Evolutionary conservation across 1,139 yeast genomes (phyloP).

Genomic region (Wickerhamiella pararugosa): DNA sequence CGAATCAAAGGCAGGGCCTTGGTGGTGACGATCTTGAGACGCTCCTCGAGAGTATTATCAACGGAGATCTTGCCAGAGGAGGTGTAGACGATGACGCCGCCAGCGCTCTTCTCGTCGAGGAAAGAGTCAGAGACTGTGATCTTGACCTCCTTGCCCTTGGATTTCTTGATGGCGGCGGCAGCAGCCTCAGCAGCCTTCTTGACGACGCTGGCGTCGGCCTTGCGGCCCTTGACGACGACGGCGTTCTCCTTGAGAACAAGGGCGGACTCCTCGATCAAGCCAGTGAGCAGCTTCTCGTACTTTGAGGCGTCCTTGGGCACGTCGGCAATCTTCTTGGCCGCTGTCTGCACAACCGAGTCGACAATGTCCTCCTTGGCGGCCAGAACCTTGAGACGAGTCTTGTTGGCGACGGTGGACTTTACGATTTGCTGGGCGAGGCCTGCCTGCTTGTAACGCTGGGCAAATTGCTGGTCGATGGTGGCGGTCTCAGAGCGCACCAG

Average conservation of each 20-base stretch:
- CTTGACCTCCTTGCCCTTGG: conserved; percentile 22
- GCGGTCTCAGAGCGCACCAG: conserved; percentile 87
- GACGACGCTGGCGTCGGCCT: conserved; percentile 50
- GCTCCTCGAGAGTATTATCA: conserved; percentile 85
- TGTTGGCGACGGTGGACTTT: conserved; percentile 88
- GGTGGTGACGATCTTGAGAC: conserved; percentile 67
- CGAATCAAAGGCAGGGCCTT: conserved; percentile 88
- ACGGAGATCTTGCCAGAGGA: conserved; percentile 73
- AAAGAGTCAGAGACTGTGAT: conserved; percentile 39
- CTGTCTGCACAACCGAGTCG: conserved; percentile 55
- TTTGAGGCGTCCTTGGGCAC: conserved; percentile 37
- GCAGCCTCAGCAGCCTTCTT: conserved; percentile 51
- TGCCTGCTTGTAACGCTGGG: conserved; percentile 78
- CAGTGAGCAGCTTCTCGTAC: conserved; percentile 57
- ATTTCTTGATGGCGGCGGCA: conserved; percentile 44
- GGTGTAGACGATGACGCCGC: conserved; percentile 69
- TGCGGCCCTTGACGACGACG: conserved; percentile 51
- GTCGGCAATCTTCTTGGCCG: conserved; percentile 45
- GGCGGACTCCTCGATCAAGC: conserved; percentile 73
- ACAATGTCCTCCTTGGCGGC: conserved; percentile 75
- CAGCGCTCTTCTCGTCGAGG: conserved; percentile 51
- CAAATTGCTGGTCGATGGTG: conserved; percentile 68
- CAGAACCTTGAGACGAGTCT: conserved; percentile 81
- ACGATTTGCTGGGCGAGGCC: conserved; percentile 87
- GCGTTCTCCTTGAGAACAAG: conserved; percentile 57